Conservation (phyloP, 2,329 filamentous ascomycete species). For the Sordariomycetes sp. region DNA sequence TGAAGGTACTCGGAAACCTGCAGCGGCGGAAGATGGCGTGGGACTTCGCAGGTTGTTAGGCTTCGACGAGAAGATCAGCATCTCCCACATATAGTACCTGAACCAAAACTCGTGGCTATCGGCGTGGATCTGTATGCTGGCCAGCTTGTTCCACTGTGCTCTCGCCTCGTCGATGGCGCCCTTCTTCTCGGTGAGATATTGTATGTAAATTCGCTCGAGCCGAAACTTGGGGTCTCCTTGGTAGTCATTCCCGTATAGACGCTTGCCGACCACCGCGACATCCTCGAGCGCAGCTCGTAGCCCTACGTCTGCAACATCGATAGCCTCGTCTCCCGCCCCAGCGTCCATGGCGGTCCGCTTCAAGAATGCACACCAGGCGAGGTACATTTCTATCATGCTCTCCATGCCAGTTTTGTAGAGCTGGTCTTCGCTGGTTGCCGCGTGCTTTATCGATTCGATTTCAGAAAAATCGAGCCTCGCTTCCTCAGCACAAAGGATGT, state of each 20-base stretch:
- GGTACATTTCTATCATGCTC: slow-evolving; percentile 82
- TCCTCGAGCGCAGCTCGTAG: slow-evolving; percentile 80
- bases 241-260: slow-evolving; percentile 64
- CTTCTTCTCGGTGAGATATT: slow-evolving; percentile 81
- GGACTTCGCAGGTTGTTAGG: slow-evolving; percentile 39
- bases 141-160: slow-evolving; percentile 65
- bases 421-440: slow-evolving; percentile 76
- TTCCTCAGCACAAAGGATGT: slow-evolving; percentile 76
- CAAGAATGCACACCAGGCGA: slow-evolving; percentile 90
- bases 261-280: slow-evolving; percentile 68
- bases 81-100: slow-evolving; percentile 85
- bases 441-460: slow-evolving; percentile 85
- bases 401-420: slow-evolving; percentile 81
- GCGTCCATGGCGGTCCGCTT: slow-evolving; percentile 74
- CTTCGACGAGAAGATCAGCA: slow-evolving; percentile 50
- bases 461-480: slow-evolving; percentile 67
- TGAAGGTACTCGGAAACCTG: slow-evolving; percentile 54
- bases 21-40: slow-evolving; percentile 33
- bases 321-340: slow-evolving; percentile 68
- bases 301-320: slow-evolving; percentile 84
- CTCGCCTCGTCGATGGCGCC: slow-evolving; percentile 70
- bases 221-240: slow-evolving; percentile 83
- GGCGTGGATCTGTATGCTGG: slow-evolving; percentile 51
- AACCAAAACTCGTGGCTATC: slow-evolving; percentile 92
- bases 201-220: slow-evolving; percentile 84